These are phyloP conservation scores for Parietichytrium sp. DNA, from an alignment of 108 stramenopile species.

Conservation along the genomic window DNA sequence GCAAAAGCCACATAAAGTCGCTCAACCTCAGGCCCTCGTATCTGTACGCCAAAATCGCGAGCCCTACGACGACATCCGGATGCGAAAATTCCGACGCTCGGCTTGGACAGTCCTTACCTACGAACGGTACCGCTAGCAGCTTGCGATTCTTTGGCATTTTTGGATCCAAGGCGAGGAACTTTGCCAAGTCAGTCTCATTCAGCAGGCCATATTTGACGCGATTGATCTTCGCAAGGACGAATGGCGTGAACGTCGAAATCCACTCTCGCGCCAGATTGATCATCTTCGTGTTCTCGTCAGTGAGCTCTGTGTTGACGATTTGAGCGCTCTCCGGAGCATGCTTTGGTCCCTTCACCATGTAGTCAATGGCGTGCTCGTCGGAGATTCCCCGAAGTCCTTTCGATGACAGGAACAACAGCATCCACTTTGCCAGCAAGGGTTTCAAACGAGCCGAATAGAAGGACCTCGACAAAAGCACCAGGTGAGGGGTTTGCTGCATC, in stretches of 20 bases:
- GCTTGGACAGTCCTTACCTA: conserved; percentile 64
- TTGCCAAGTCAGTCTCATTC: not conserved
- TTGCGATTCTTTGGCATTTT: conserved; percentile 53
- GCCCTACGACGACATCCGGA: conserved; percentile 62
- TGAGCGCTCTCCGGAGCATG: not conserved
- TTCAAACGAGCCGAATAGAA: conserved; percentile 38
- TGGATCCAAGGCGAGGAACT: not conserved
- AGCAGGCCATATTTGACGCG: conserved; percentile 42
- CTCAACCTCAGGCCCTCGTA: conserved; percentile 59
- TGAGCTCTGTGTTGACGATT: not conserved
- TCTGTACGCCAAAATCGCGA: conserved; percentile 64
- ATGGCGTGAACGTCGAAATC: conserved; percentile 28
- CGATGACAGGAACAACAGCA: conserved; percentile 4
- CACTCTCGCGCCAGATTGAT: conserved; percentile 38
- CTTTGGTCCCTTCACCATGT: not conserved
- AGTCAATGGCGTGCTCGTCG: conserved; percentile 17
- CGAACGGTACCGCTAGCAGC: conserved; percentile 63
- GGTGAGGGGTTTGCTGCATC: conserved; percentile 41
- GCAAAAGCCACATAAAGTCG: conserved; percentile 49
- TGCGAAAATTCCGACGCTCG: conserved; percentile 66
- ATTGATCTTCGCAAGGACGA: conserved; percentile 31
- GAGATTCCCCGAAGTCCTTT: conserved; percentile 1
- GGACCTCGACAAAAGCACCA: conserved; percentile 9
- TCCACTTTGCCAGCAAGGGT: conserved; percentile 36
- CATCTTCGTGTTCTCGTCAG: not conserved